These are phyloP conservation scores for Macrolepiota dolichaula DNA, from an alignment of 768 basidiomycete genomes.

Conservation along the genomic window DNA sequence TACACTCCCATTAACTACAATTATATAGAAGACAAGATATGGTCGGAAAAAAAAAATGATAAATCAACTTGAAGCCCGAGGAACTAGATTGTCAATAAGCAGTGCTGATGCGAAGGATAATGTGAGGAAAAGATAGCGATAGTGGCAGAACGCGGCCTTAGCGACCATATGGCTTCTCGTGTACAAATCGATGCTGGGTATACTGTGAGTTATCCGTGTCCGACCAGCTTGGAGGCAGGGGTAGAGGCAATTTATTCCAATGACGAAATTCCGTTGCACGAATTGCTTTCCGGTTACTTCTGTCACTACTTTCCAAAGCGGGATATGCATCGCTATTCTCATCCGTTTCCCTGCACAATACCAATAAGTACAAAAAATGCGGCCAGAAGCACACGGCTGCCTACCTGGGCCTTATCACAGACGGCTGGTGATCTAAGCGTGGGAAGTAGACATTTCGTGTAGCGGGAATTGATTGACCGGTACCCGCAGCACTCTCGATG, in stretches of 20 bases:
- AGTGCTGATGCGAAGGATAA: background rate
- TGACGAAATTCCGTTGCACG: background rate
- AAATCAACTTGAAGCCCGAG: background rate
- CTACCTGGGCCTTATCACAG: background rate
- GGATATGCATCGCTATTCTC: background rate
- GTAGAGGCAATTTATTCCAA: background rate
- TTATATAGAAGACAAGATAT: background rate
- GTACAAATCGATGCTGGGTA: conserved; percentile 7
- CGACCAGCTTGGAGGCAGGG: background rate
- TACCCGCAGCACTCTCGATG: background rate
- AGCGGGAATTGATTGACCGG: background rate
- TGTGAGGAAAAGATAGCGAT: background rate
- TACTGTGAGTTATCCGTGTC: background rate
- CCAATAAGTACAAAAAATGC: background rate
- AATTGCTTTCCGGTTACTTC: background rate
- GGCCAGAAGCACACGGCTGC: background rate
- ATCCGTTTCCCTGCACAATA: background rate
- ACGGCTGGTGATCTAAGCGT: background rate
- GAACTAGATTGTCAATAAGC: background rate
- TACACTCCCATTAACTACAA: background rate
- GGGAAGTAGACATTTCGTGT: background rate
- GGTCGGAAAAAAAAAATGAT: too few relatives aligned
- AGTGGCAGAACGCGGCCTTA: background rate
- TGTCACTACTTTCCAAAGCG: background rate
- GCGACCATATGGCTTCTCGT: background rate